Evolutionary conservation across 2,329 filamentous ascomycete genomes (phyloP), one percentile per base, ranked within the genome.

Genomic region (Calonectria fujianensis): DNA sequence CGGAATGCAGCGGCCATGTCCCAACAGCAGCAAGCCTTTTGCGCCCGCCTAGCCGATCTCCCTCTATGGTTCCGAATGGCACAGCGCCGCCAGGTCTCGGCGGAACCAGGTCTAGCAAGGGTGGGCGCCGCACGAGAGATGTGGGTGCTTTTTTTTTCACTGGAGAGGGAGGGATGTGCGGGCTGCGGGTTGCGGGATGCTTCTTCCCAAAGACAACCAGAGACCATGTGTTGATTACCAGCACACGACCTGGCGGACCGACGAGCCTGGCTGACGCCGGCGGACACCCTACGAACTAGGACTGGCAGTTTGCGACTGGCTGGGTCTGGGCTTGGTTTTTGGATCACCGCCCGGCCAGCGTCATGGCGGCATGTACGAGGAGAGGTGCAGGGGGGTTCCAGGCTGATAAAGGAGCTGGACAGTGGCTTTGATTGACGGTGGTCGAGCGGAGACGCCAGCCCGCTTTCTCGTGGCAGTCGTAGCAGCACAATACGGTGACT

Each of bases 341-440:
- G 78, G 78, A 80, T 78, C 75, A 80, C 75, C 78, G 59, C 76
- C 70, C 70, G 72, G 76, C 73, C 65, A 78, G 70, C 74, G 75
- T 76, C 77, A 80, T 80, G 79, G 79, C 73, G 71, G 78, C 70
- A 78, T 77, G 74, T 73, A 73, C 77, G 75, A 74, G 75, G 73
- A 65, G 54, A 65, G 52, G 69, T 61, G 64, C 77, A 80, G 74
- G 74, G 75, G 65, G 70, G 68, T 77, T 72, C 77, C 78, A 79
- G 79, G 78, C 79, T 79, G 77, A 78, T 75, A 77, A 76, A 80
- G 78, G 77, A 76, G 77, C 75, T 73, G 75, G 77, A 76, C 75
- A 78, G 79, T 81, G 79, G 79, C 79, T 81, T 80, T 77, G 78
- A 77, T 79, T 81, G 77, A 79, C 66, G 65, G 74, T 80, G 73